These are phyloP conservation scores for Handroanthus guayacan DNA, from an alignment of 257 asterid species.

Conservation along the genomic window DNA sequence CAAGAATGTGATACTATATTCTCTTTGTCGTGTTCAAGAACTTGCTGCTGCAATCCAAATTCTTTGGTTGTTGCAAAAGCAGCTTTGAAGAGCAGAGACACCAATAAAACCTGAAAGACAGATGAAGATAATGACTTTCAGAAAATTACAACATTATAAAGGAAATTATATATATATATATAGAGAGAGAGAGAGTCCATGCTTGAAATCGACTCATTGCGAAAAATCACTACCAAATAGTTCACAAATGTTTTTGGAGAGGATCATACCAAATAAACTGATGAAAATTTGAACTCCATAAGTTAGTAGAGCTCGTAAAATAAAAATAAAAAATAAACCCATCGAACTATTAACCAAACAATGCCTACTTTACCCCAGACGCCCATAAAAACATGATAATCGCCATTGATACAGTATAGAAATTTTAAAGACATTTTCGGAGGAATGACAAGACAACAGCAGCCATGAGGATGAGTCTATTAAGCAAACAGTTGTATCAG, in stretches of 20 bases:
- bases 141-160: neutral
- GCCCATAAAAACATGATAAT: neutral
- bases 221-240: too few relatives aligned
- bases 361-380: constrained; percentile 9
- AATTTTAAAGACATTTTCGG: neutral
- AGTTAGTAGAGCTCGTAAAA: constrained; percentile 2
- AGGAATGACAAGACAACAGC: constrained; percentile 1
- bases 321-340: neutral
- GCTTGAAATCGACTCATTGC: neutral
- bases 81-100: constrained; percentile 54
- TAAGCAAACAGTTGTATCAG: constrained; percentile 4
- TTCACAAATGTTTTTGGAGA: too few relatives aligned
- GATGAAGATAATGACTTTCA: neutral
- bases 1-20: constrained; percentile 67
- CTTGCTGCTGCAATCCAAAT: constrained; percentile 48
- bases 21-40: constrained; percentile 45
- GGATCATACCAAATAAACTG: neutral
- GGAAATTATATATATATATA: neutral
- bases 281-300: constrained; percentile 17
- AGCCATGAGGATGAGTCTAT: constrained; percentile 10
- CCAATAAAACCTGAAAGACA: constrained; percentile 57
- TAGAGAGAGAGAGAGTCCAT: neutral
- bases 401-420: neutral
- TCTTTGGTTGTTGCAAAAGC: constrained; percentile 50
- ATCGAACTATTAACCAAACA: constrained; percentile 5